A percentile compares a stretch with the other conserved stretches of the same genome.
Conservation (phyloP, 257 asterid species). For the Schizonepeta tenuifolia region DNA sequence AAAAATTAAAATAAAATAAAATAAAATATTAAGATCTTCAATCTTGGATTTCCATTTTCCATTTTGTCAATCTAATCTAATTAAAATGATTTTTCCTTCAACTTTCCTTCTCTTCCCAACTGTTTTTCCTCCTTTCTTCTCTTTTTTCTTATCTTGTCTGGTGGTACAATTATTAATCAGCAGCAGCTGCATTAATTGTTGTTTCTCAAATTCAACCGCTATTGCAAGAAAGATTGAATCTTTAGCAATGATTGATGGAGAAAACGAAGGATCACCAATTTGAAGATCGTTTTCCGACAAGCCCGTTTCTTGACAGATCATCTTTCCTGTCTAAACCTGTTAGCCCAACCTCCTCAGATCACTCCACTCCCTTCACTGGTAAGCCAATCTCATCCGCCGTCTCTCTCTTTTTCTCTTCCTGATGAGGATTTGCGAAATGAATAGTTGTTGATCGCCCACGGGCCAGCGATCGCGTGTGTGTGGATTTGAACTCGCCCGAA, state of each 20-base stretch:
- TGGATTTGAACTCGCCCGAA: no score
- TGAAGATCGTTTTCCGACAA: slow-evolving; percentile 35
- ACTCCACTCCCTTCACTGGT: slow-evolving; percentile 42
- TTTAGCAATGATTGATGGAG: slow-evolving; percentile 23
- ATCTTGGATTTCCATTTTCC: no score
- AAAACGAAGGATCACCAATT: slow-evolving; percentile 31
- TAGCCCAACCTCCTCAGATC: slow-evolving; percentile 53
- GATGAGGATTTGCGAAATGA: not conserved
- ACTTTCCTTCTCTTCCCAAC: slow-evolving; percentile 17
- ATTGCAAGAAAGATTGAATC: not conserved
- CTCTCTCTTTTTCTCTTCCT: not conserved
- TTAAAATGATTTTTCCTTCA: slow-evolving; percentile 27
- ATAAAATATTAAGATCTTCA: no score
- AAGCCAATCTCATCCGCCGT: not conserved
- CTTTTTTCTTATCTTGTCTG: no score
- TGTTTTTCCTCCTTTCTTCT: slow-evolving; percentile 7
- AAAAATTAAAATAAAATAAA: no score
- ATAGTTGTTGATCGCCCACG: not conserved
- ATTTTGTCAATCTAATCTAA: not conserved
- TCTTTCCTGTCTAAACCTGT: slow-evolving; percentile 49
- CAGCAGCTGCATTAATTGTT: not conserved
- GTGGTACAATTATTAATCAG: not conserved
- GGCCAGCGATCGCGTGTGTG: no score
- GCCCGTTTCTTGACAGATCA: slow-evolving; percentile 39
- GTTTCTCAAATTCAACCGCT: not conserved